These are phyloP conservation scores for Chaetoceros muelleri DNA, from an alignment of 108 stramenopile genomes.

Conservation along the genomic window DNA sequence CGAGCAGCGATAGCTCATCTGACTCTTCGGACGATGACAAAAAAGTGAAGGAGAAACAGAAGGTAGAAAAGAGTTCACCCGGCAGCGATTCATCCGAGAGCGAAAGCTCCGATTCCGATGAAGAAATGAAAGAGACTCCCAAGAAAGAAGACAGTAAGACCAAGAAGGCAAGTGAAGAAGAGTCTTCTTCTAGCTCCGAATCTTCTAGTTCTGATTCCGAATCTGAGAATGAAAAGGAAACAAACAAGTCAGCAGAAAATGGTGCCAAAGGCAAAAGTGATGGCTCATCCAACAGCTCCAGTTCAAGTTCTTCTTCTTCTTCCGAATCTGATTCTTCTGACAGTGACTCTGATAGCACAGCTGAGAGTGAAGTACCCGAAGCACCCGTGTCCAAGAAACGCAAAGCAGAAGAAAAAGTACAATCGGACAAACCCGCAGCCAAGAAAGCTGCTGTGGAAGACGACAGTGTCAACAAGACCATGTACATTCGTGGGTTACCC, in stretches of 20 bases:
- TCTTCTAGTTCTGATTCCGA: constrained; percentile 11
- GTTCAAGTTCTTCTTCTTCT: constrained; percentile 11
- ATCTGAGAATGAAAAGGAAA: constrained; percentile 13
- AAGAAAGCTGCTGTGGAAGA: constrained; percentile 26
- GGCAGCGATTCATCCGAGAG: constrained; percentile 17
- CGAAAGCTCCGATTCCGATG: constrained; percentile 23
- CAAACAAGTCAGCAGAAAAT: constrained; percentile 14
- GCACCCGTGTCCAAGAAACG: constrained; percentile 48
- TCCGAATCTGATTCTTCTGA: constrained; percentile 32
- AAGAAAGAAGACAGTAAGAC: constrained; percentile 1
- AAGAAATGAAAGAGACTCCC: constrained; percentile 20
- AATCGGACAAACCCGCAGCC: constrained; percentile 13
- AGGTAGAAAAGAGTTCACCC: constrained; percentile 11
- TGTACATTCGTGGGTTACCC: constrained; percentile 89
- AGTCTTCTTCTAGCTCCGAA: constrained; percentile 4
- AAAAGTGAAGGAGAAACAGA: constrained; percentile 20
- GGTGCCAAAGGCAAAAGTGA: constrained; percentile 12
- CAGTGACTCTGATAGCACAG: constrained; percentile 28
- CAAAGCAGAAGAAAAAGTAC: constrained; percentile 42
- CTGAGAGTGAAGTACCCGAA: constrained; percentile 29
- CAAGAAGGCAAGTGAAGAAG: constrained; percentile 15
- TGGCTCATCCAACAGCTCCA: constrained; percentile 1
- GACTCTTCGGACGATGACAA: background rate
- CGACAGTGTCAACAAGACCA: constrained; percentile 30
- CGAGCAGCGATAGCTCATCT: background rate